phyloP scores from a whole-genome alignment of 371 early-diverging fungal genomes.

The Circinella minor region DNA sequence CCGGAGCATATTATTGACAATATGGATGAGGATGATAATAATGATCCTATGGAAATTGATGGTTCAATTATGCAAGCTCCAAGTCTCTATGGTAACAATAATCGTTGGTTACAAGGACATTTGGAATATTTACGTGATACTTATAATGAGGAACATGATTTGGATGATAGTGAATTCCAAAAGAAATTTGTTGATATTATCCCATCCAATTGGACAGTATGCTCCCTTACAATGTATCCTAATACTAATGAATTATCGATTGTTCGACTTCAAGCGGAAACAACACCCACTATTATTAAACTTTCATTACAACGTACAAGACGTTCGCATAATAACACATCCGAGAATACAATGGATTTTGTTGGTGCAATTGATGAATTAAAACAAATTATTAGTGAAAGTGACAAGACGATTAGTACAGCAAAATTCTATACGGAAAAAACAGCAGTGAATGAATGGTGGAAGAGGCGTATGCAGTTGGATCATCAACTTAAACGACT shows the following conservation, averaged over 20 bases:
- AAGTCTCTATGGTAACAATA: background rate
- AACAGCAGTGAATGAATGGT: slow-evolving; percentile 78
- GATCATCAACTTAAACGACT: slow-evolving; percentile 70
- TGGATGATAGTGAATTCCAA: slow-evolving; percentile 47
- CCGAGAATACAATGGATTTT: slow-evolving; percentile 39
- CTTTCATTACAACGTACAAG: slow-evolving; percentile 71
- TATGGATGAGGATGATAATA: slow-evolving; percentile 8
- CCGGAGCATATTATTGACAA: slow-evolving; percentile 17
- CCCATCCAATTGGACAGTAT: slow-evolving; percentile 72
- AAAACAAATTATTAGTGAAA: slow-evolving; percentile 59
- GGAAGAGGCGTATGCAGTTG: slow-evolving; percentile 68
- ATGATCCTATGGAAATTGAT: slow-evolving; percentile 23
- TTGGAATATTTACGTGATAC: slow-evolving; percentile 31
- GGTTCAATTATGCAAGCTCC: background rate
- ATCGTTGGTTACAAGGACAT: slow-evolving; percentile 34
- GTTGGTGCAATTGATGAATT: slow-evolving; percentile 48
- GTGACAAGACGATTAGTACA: slow-evolving; percentile 55
- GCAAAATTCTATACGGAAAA: slow-evolving; percentile 45
- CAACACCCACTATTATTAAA: slow-evolving; percentile 66
- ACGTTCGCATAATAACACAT: slow-evolving; percentile 36
- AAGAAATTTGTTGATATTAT: slow-evolving; percentile 56
- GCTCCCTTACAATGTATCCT: slow-evolving; percentile 75
- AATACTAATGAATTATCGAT: slow-evolving; percentile 67
- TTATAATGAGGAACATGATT: slow-evolving; percentile 42
- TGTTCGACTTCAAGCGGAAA: slow-evolving; percentile 55